Conservation (phyloP, 176 grass and related monocot species). For the Tillandsia leiboldiana region DNA sequence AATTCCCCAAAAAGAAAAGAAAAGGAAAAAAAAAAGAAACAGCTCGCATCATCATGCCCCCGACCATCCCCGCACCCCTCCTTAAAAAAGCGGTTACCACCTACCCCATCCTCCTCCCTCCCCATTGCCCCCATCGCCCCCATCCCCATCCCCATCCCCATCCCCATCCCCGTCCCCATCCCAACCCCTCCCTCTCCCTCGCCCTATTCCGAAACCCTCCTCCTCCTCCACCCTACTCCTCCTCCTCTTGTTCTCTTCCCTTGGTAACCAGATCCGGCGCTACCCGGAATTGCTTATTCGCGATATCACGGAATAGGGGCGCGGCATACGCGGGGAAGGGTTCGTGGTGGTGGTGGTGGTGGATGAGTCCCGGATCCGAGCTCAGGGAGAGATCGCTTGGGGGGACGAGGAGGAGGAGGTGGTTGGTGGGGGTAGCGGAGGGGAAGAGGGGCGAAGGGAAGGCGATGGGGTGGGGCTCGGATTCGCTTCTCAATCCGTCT, state of each 20-base stretch:
- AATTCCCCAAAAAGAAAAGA: too few species aligned
- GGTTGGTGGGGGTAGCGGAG: constrained; percentile 11
- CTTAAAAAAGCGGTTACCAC: constrained; percentile 15
- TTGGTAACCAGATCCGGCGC: constrained; percentile 40
- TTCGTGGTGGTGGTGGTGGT: neutral
- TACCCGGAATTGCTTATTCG: constrained; percentile 1
- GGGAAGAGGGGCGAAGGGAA: constrained; percentile 16
- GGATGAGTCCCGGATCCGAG: constrained; percentile 12
- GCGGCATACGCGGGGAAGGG: neutral
- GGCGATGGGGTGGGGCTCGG: constrained; percentile 54
- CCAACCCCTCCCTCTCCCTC: neutral
- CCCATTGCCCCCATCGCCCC: neutral
- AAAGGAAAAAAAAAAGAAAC: too few species aligned
- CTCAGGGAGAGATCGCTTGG: neutral
- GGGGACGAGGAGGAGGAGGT: constrained; percentile 3
- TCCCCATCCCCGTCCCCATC: neutral
- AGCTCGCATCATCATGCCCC: constrained; percentile 5
- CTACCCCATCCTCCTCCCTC: neutral
- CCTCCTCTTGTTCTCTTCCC: constrained; percentile 30
- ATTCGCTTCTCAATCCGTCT: constrained; percentile 19
- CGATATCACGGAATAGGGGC: neutral
- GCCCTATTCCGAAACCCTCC: constrained; percentile 4
- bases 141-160: neutral
- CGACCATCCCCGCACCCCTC: constrained; percentile 20
- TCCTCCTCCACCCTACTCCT: constrained; percentile 18